Evolutionary conservation across 345 rosid genomes (phyloP), one percentile per base, ranked within the genome.

Genomic region (Populus davidiana): DNA sequence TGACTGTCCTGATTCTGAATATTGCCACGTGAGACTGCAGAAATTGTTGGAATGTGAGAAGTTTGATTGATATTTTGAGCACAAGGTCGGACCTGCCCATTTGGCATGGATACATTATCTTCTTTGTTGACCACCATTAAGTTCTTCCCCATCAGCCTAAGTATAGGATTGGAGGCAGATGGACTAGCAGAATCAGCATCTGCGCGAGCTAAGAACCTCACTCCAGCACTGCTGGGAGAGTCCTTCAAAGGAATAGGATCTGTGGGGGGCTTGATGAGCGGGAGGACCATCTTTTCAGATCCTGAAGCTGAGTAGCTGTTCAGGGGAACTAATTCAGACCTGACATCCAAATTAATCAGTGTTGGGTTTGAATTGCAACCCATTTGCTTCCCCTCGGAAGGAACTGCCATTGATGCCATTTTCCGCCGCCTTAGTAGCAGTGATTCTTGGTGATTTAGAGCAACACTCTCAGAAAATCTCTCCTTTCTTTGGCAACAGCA

Each of bases 141-240:
- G 74, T 96, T 90, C 89, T 96, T 96, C 41, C 99, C 99, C 99
- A 96, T 96, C 85, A 96, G 83, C 86, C 99, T 86, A 54, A 96
- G 92, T 73, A 93, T 75, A 1, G 98, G 93, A 83, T 86, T 93
- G 33, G 91, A 84, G 44, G 88, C 73, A 66, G 93, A 88, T 72
- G 97, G 97, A 86, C 93, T 90, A 38, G 91, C 83, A 82, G 94
- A 85, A 72, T 87, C 93, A 78, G 74, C 33, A 43, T 85, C 84
- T 72, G 69, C 49, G 27, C 78, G 77, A 69, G 80, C 83, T 41
- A 75, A 71, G 75, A 72, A 75, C 74, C 83, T 87, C 62, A 73
- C 69, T 43, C 77, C 85, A 59, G 71, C 71, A 59, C 11, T 59
- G 23, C 71, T 86, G 16, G 86, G 73, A 75, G 81, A 75, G 67